phyloP scores from a whole-genome alignment of 1,139 yeast genomes.

The Geotrichum aggregatum region DNA sequence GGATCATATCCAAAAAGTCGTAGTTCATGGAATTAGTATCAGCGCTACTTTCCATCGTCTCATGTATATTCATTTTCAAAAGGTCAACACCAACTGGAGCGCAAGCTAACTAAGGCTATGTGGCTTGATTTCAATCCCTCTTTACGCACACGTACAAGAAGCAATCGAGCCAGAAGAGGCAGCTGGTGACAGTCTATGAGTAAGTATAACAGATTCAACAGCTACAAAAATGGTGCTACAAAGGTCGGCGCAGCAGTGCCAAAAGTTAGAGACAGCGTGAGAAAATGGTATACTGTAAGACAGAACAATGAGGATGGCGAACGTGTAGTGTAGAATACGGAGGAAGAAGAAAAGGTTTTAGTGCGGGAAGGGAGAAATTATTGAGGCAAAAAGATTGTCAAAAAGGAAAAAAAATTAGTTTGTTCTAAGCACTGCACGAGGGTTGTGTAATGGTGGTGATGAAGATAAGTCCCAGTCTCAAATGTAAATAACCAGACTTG shows the following conservation, averaged over 20 bases:
- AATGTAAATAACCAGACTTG: too few species aligned
- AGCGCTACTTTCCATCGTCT: constrained; percentile 4
- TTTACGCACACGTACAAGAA: background rate
- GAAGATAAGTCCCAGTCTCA: background rate
- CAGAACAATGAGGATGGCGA: background rate
- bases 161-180: too few species aligned
- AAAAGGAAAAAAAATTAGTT: too few species aligned
- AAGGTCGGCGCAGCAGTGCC: background rate
- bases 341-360: background rate
- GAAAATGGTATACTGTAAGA: too few species aligned
- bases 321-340: background rate
- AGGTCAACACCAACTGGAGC: background rate
- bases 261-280: too few species aligned
- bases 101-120: background rate
- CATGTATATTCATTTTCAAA: background rate
- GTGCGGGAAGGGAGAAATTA: background rate
- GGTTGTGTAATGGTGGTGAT: background rate
- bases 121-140: background rate
- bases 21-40: constrained; percentile 2
- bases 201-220: too few species aligned
- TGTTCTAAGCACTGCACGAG: too few species aligned
- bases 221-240: background rate
- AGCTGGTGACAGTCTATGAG: too few species aligned
- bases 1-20: constrained; percentile 7
- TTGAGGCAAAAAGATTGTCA: background rate